phyloP scores from a whole-genome alignment of 352 stramenopile species.

The Phytophthora hibernalis region DNA sequence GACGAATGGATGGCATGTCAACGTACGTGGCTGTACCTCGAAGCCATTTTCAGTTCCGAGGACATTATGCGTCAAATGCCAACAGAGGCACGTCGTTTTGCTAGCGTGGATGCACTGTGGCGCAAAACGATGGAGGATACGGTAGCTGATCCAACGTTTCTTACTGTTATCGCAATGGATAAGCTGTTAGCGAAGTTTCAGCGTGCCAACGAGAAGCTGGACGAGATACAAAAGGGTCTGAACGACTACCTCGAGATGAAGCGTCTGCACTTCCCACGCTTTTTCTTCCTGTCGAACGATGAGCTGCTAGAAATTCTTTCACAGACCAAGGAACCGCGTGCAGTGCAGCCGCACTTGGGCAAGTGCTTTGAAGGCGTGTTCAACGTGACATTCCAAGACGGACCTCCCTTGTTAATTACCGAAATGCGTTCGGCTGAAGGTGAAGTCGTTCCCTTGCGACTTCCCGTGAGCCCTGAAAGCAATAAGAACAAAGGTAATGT shows the following conservation, averaged over 20 bases:
- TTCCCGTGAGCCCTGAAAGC: conserved; percentile 91
- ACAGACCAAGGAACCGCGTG: conserved; percentile 94
- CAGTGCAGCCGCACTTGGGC: conserved; percentile 92
- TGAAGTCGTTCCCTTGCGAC: conserved; percentile 87
- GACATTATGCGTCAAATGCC: conserved; percentile 97
- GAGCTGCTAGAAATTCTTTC: conserved; percentile 94
- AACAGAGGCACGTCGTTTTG: conserved; percentile 90
- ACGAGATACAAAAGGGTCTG: conserved; percentile 95
- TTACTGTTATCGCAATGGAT: conserved; percentile 89
- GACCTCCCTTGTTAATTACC: conserved; percentile 86
- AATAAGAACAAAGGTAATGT: conserved; percentile 95
- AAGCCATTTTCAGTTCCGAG: conserved; percentile 95
- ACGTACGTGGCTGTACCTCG: conserved; percentile 95
- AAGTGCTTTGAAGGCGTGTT: conserved; percentile 93
- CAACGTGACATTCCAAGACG: conserved; percentile 92
- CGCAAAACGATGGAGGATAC: conserved; percentile 94
- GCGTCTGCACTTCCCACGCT: conserved; percentile 92
- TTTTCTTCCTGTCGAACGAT: conserved; percentile 96
- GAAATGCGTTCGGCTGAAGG: conserved; percentile 95
- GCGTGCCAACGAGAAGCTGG: conserved; percentile 93
- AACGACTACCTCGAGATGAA: conserved; percentile 96
- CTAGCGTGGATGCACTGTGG: conserved; percentile 90
- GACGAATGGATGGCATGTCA: conserved; percentile 96
- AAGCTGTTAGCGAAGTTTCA: conserved; percentile 93
- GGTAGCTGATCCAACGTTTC: conserved; percentile 88